Base-by-base conservation (phyloP, 257 asterid species). In the Scutellaria minor region DNA sequence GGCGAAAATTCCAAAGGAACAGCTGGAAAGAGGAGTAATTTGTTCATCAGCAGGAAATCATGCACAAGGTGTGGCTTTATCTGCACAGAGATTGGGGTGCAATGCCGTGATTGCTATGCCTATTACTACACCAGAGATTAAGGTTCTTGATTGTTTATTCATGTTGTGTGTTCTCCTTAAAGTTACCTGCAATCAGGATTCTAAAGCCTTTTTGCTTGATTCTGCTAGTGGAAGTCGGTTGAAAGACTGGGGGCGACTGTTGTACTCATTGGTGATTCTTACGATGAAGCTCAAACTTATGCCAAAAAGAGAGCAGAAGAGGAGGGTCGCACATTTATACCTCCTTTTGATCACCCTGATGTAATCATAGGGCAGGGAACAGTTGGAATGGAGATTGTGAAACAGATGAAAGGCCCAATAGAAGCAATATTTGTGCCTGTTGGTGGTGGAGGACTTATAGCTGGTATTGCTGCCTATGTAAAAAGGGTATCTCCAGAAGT, bases 41-140 rank as follows among this genome's bases (percentile, higher is more conserved):
- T 92, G 97, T 79, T 92, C 97, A 47, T 92, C 97, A 6, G 97
- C 97, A 13, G 97, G 97, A 75, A 92, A 92, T 73, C 97, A 92
- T 51, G 97, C 97, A 22, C 97, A 92, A 78, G 97, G 97, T 48
- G 96, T 89, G 68, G 97, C 97, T 10, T 78, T 92, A 61, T 81
- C 97, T 18, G 96, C 97, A 37, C 82, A 84, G 79, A 85, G 46
- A 77, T 83, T 91, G 73, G 88, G 87, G 7, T 91, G 97, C 73
- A 73, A 70, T 58, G 96, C 97, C 24, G 88, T 91, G 74, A 91
- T 91, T 78, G 97, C 45, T 46, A 91, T 89, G 97, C 97, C 96
- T 20, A 82, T 87, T 77, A 91, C 97, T 12, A 91, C 96, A 40
- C 97, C 97, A 5, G 97, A 91, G 66, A 91, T 91, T 77, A 89